Evolutionary conservation across 805 yeast species (phyloP), one percentile per base, ranked within the genome.

Genomic region (Sugiyamaella lignohabitans): DNA sequence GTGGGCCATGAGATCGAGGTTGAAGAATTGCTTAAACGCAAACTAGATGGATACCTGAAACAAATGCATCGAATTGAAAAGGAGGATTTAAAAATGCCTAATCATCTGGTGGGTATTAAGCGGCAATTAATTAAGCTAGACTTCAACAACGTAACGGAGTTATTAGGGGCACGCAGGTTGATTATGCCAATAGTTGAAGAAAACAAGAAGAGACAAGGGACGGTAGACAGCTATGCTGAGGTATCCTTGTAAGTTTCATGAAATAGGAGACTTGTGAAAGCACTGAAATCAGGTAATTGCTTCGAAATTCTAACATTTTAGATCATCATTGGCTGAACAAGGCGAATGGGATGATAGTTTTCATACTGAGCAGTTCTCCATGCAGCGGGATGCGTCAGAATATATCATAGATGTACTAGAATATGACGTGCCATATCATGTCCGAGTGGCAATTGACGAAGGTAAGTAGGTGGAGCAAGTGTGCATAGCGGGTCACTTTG

Each of bases 381-480:
- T 21, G 30, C 40, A 59, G 11, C 60, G 62, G 5, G 85, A 81
- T 51, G 84, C 89, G 2, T 70, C 80, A 30, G 72, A 72, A 40
- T 64, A 60, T 41, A 76, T 93, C 14, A 81, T 80, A 46, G 98
- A 91, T 57, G 76, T 93, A 27, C 73, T 91, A 54, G 99, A 93
- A 63, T 88, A 86, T 56, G 99, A 93, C 62, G 98, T 93, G 3
- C 98, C 98, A 0, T 93, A 86, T 59, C 96, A 89, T 61, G 96
- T 89, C 2, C 76, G 99, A 51, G 97, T 93, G 0, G 80, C 96
- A n/a, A 93, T 94, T 21, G 98, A 94, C 63, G 75, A 76, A 48
- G 74, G 59, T 55, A 42, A 27, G 51, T 20, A 27, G 14, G 8
- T 27, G 14, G 32, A 8, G 11, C 18, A 27, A 8, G 11, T 14